Conservation (phyloP, 257 asterid species). For the Solanum sejunctum region DNA sequence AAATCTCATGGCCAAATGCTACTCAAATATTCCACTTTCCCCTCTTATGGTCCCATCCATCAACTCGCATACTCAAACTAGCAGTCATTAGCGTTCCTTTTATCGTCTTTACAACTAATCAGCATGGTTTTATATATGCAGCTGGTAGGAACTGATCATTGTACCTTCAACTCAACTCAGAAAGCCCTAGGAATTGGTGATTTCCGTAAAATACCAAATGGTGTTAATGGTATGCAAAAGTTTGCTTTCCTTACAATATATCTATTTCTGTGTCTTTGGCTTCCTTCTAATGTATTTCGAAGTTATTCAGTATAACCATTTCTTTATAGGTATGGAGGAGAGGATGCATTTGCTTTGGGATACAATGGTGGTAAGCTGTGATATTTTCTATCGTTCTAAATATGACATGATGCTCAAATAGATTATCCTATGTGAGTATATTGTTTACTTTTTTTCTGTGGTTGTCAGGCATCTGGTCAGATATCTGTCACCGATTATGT, state of each 20-base stretch:
- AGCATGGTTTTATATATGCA: slow-evolving; percentile 25
- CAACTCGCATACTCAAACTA: not conserved
- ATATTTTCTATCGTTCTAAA: not conserved
- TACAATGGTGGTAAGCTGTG: slow-evolving; percentile 78
- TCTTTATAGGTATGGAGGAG: slow-evolving; percentile 78
- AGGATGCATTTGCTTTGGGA: slow-evolving; percentile 98
- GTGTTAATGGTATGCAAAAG: slow-evolving; percentile 64
- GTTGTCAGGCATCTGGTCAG: slow-evolving; percentile 66
- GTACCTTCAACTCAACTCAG: slow-evolving; percentile 84
- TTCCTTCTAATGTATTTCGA: not conserved
- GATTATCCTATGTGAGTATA: not conserved
- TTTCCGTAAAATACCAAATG: slow-evolving; percentile 94
- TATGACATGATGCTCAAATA: not conserved
- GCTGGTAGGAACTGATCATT: slow-evolving; percentile 98
- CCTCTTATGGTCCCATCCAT: not conserved
- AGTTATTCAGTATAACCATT: not conserved
- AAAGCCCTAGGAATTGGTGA: slow-evolving; percentile 76
- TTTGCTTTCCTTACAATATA: not conserved
- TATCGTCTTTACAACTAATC: not conserved
- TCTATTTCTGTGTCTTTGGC: not conserved
- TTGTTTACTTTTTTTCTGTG: not conserved
- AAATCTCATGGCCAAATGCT: not conserved
- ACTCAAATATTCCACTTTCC: not conserved
- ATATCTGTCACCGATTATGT: slow-evolving; percentile 74
- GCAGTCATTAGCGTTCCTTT: not conserved